Evolutionary conservation across 2,329 filamentous ascomycete genomes (phyloP), one percentile per base, ranked within the genome.

Genomic region (Apiospora aurea): DNA sequence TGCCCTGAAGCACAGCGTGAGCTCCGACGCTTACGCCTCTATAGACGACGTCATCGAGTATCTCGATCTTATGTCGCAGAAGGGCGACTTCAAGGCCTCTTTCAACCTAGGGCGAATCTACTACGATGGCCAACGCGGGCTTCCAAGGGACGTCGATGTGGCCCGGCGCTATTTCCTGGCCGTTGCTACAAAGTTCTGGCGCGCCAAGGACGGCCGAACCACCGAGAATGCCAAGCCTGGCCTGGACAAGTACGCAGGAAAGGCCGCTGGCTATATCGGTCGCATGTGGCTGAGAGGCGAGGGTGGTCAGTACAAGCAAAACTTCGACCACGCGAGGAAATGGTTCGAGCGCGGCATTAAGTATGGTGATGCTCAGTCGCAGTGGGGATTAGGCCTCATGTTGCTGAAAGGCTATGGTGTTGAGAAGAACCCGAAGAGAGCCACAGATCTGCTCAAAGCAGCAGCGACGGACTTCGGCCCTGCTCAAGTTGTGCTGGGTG

Each of bases 11-110:
- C 90, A 91, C 26, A 90, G 91, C 71, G 88, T 91, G 1, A 92
- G 93, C 75, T 94, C 94, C 2, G 93, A 96, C 79, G 90, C 93
- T 0, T 93, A 97, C 77, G 94, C 95, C 0, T 93, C 94, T 21
- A 90, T 98, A 72, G 95, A 97, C 77, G 96, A 99, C 81, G 93
- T 98, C 21, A 90, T 99, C 72, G 96, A 99, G 80, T 99, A 97
- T 77, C 86, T 97, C 75, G 94, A 97, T 77, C 87, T 97, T 57
- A 92, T 97, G 87, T 94, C 94, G 7, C 91, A 95, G 73, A 97
- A 97, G 80, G 95, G 95, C 14, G 94, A 97, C 78, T 89, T 94
- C 71, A 95, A 94, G 79, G 94, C 95, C 0, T 96, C 94, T 0
- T 95, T 95, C 78, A 95, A 93, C 74, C 85, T 98, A 0, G 95